These are phyloP conservation scores for Aspergillus aculeatus DNA, from an alignment of 2,329 filamentous ascomycete species.

Conservation along the genomic window DNA sequence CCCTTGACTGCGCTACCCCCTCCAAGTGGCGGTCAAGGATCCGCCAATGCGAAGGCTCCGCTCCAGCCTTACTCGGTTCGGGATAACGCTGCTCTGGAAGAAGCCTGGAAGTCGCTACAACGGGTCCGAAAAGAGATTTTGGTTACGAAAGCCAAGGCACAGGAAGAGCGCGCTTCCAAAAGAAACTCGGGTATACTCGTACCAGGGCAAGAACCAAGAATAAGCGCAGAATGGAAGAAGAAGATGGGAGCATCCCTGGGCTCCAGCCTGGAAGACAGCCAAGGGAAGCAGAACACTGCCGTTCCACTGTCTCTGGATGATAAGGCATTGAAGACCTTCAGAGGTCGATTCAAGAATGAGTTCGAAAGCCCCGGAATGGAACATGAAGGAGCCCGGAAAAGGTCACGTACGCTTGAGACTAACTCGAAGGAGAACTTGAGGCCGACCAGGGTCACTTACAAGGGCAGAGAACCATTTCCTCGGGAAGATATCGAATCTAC, in stretches of 20 bases:
- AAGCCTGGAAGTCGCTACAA: constrained; percentile 67
- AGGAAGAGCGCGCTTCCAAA: constrained; percentile 10
- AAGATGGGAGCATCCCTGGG: constrained; percentile 16
- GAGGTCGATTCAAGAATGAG: constrained; percentile 11
- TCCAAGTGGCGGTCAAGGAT: constrained; percentile 49
- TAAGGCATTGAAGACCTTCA: constrained; percentile 10
- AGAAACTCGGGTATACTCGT: constrained; percentile 26
- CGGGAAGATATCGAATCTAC: constrained; percentile 26
- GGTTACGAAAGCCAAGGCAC: constrained; percentile 6
- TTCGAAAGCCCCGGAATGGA: constrained; percentile 11
- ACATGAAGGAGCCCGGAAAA: constrained; percentile 12
- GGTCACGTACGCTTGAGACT: constrained; percentile 18
- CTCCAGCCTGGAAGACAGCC: constrained; percentile 18
- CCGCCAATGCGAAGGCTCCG: constrained; percentile 56
- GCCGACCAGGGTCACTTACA: constrained; percentile 12
- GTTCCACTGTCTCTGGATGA: constrained; percentile 21
- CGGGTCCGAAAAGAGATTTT: constrained; percentile 17
- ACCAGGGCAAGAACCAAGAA: constrained; percentile 18
- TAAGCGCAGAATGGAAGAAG: constrained; percentile 12
- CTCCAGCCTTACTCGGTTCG: constrained; percentile 74
- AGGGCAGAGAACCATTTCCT: constrained; percentile 37
- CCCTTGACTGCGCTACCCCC: constrained; percentile 69
- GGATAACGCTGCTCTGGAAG: constrained; percentile 78
- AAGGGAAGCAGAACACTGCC: constrained; percentile 17
- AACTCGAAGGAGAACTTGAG: constrained; percentile 16